Percentiles rank a stretch among this genome's conserved stretches.
phyloP scores from a whole-genome alignment of 768 basidiomycete species.

The Rubroboletus satanas region DNA sequence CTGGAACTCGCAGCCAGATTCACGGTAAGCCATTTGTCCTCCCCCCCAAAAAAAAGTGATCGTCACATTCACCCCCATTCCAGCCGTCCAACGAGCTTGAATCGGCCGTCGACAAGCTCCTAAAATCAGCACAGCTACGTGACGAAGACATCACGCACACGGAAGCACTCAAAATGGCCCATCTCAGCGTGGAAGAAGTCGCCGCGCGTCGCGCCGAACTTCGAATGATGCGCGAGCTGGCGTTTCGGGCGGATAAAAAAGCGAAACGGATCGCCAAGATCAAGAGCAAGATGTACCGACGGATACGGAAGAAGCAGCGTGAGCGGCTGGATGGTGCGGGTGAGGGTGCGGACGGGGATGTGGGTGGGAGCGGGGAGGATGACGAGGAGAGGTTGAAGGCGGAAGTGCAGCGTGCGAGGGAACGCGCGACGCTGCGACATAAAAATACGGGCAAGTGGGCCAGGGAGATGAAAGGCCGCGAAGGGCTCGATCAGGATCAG shows the following conservation, averaged over 20 bases:
- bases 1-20: constrained; percentile 80
- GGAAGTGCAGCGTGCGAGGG: constrained; percentile 78
- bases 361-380: constrained; percentile 31
- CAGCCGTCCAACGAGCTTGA: constrained; percentile 86
- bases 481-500: constrained; percentile 62
- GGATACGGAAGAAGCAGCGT: constrained; percentile 74
- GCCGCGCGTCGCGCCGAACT: constrained; percentile 76
- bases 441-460: constrained; percentile 90
- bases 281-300: constrained; percentile 91
- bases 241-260: constrained; percentile 90
- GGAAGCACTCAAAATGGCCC: constrained; percentile 81
- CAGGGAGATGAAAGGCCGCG: constrained; percentile 62
- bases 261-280: constrained; percentile 90
- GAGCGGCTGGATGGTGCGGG: constrained; percentile 52
- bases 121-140: constrained; percentile 76
- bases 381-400: constrained; percentile 56
- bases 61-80: not conserved
- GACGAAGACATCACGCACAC: constrained; percentile 75
- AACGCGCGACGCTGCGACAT: constrained; percentile 86
- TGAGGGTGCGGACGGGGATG: constrained; percentile 32
- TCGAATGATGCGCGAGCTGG: constrained; percentile 84
- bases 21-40: constrained; percentile 46
- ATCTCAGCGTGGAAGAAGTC: constrained; percentile 83
- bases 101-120: constrained; percentile 73
- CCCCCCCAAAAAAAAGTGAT: not conserved